Conservation (phyloP, 139 green algal species). For the Chlorella sp. region DNA sequence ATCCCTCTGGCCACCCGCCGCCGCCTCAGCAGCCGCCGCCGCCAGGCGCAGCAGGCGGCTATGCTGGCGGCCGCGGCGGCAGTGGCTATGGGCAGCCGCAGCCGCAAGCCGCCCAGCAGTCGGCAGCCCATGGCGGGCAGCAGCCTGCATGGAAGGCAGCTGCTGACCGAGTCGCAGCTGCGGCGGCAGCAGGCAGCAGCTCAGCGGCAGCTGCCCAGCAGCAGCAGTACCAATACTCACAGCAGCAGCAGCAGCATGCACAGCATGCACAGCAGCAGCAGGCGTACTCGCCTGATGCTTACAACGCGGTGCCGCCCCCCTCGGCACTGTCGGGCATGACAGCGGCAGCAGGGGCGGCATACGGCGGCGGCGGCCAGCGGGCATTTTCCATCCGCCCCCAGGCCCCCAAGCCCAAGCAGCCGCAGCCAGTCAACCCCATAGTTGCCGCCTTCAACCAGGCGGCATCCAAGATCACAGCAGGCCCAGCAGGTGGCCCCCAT, state of each 20-base stretch:
- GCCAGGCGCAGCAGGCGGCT: not conserved
- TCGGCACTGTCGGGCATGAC: not conserved
- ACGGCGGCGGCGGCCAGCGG: not conserved
- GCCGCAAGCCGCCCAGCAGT: not conserved
- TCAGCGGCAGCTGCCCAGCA: not conserved
- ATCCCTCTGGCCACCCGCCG: not conserved
- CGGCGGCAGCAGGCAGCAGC: not conserved
- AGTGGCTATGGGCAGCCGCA: not conserved
- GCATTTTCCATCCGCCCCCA: slow-evolving; percentile 42
- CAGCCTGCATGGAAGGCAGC: slow-evolving; percentile 12
- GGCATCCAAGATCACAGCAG: not conserved
- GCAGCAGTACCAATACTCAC: not conserved
- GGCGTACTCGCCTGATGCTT: not conserved
- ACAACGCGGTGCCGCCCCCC: slow-evolving; percentile 21
- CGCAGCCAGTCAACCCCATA: not conserved
- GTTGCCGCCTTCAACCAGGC: slow-evolving; percentile 28
- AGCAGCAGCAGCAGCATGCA: not conserved
- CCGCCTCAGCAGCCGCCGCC: not conserved
- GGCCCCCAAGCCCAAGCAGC: slow-evolving; percentile 19
- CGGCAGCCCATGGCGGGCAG: not conserved
- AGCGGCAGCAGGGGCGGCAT: not conserved
- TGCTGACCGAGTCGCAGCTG: slow-evolving; percentile 1
- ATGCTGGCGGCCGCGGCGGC: not conserved
- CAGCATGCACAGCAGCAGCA: not conserved
- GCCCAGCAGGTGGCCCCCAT: not conserved